phyloP scores from a whole-genome alignment of 2,329 filamentous ascomycete species.

The Mollisia scopiformis region DNA sequence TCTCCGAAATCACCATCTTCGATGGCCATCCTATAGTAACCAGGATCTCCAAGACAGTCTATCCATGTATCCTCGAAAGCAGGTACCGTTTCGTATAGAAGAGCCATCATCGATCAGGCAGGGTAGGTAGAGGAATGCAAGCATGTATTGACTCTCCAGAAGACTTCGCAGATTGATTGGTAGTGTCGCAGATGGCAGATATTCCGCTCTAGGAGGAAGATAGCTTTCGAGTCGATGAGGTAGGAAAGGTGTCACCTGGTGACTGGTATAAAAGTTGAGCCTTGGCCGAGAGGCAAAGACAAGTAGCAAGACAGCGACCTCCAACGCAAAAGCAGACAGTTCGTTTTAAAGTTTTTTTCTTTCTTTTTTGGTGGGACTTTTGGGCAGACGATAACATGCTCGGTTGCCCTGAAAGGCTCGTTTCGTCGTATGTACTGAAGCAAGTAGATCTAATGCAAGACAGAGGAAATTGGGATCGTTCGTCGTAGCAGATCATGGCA shows the following conservation, averaged over 20 bases:
- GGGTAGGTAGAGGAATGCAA: neutral
- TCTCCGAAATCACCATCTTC: conserved; percentile 77
- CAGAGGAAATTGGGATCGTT: neutral
- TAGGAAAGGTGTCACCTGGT: too few species aligned
- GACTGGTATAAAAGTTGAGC: too few species aligned
- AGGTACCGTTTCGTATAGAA: conserved; percentile 81
- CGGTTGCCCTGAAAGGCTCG: neutral
- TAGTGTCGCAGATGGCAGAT: neutral
- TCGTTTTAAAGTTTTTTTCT: neutral
- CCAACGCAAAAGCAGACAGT: neutral
- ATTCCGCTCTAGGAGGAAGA: too few species aligned
- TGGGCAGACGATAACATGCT: neutral
- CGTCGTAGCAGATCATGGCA: neutral
- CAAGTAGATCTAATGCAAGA: neutral
- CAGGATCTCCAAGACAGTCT: conserved; percentile 84
- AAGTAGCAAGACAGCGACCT: neutral
- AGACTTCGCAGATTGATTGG: too few species aligned
- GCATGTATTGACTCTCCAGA: neutral
- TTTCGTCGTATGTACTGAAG: neutral
- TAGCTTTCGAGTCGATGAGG: too few species aligned
- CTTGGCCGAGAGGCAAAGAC: too few species aligned
- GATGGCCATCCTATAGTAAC: conserved; percentile 83
- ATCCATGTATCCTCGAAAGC: conserved; percentile 80
- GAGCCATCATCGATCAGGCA: conserved; percentile 62
- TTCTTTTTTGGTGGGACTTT: too few species aligned